Evolutionary conservation across 345 rosid species (phyloP).

Genomic region (Melastoma malabathricum): DNA sequence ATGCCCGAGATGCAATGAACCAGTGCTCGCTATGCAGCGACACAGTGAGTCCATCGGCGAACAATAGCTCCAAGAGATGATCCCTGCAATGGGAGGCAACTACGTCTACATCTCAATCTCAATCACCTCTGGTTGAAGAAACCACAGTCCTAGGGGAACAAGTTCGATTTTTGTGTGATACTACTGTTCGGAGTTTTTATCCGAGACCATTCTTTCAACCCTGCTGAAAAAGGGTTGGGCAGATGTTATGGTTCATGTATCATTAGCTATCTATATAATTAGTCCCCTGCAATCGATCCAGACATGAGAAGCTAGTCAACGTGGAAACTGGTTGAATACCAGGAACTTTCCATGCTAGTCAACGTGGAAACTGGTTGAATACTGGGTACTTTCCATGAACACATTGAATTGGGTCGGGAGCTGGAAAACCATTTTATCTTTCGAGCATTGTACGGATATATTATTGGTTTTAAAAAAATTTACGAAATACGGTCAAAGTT

Average conservation of each 20-base stretch:
- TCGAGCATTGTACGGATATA: too few species aligned
- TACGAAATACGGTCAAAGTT: too few species aligned
- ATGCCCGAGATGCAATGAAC: constrained; percentile 67
- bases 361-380: background rate
- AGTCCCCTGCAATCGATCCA: constrained; percentile 1
- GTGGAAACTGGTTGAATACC: background rate
- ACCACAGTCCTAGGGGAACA: too few species aligned
- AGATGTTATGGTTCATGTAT: background rate
- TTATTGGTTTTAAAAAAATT: too few species aligned
- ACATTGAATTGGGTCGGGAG: too few species aligned
- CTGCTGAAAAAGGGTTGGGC: background rate
- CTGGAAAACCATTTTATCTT: background rate
- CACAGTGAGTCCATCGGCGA: constrained; percentile 4
- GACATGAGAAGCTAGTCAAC: too few species aligned
- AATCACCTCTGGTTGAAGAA: too few species aligned
- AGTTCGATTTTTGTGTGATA: too few species aligned
- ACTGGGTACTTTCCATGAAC: too few species aligned
- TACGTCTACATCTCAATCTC: too few species aligned
- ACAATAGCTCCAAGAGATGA: constrained; percentile 8
- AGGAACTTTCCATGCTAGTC: background rate
- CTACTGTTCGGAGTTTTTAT: too few species aligned
- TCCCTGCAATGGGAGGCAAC: background rate
- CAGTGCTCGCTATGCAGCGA: constrained; percentile 76
- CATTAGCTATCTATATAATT: background rate
- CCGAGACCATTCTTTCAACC: too few species aligned